Evolutionary conservation across 2,329 filamentous ascomycete genomes (phyloP), one percentile per base, ranked within the genome.

Genomic region (Colletotrichum truncatum): DNA sequence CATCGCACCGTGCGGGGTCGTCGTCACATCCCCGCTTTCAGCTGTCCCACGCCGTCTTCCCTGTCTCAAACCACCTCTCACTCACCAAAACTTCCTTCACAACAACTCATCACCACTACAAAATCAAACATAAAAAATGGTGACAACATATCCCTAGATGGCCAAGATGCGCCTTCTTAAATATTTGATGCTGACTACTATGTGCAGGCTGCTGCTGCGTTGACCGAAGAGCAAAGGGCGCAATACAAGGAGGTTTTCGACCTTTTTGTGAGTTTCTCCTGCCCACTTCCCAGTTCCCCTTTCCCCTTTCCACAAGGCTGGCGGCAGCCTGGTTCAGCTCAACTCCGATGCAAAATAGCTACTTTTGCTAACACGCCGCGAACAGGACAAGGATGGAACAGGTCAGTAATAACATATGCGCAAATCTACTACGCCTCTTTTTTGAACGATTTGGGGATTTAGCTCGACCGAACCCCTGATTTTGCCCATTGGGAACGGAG

Each of bases 191-290:
- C 57, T 55, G 11, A 49, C 21, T 9, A 28, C 14, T 2, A 25
- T 32, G 36, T 16, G 32, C 26, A 65, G 62, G 57, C 62, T 30
- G 43, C 60, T 43, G 39, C 56, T 61, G 56, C 32, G 57, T 62
- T 99, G 78, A 98, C 96, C 74, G 96, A 99, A 88, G 96, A 99
- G 86, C 96, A 99, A 89, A 96, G 98, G 81, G 98, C 96, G 80
- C 96, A 99, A 87, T 99, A 98, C 88, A 99, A 98, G 92, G 96
- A 99, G 87, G 96, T 96, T 58, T 99, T 99, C 86, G 99, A 96
- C 81, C 93, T 99, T 72, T 99, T 99, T 83, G 96, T 99, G 91
- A 91, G 96, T 83, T 34, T 41, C 18, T 32, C 16, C 46, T 36
- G 38, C 23, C 30, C 32, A 23, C 52, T 43, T 21, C 61, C 57